Percentiles rank a stretch among this genome's conserved stretches.
These are phyloP conservation scores for Plasmodium gallinaceum DNA, from an alignment of 169 alveolate species.

Conservation along the genomic window DNA sequence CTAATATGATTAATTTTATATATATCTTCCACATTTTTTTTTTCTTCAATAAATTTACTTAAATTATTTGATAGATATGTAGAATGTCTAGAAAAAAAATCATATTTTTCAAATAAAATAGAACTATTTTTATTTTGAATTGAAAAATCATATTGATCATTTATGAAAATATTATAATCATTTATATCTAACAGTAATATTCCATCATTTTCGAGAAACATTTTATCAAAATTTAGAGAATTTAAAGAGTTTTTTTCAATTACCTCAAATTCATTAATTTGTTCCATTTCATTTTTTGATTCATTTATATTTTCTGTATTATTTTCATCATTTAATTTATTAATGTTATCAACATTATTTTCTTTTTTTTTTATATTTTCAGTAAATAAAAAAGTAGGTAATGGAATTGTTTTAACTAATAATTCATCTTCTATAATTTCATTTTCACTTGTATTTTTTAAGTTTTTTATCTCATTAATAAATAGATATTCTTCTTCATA, in stretches of 20 bases:
- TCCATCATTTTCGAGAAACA: conserved; percentile 71
- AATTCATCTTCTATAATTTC: conserved; percentile 44
- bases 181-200: conserved; percentile 45
- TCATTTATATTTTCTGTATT: neutral
- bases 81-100: conserved; percentile 21
- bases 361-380: conserved; percentile 49
- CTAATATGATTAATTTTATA: conserved; percentile 18
- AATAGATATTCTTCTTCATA: conserved; percentile 71
- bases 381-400: conserved; percentile 54
- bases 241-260: conserved; percentile 18
- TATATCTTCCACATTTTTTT: conserved; percentile 16
- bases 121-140: conserved; percentile 41
- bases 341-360: neutral
- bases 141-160: conserved; percentile 52
- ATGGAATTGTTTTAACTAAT: conserved; percentile 54
- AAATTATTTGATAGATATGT: conserved; percentile 36
- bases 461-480: conserved; percentile 43
- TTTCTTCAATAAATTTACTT: conserved; percentile 15
- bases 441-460: conserved; percentile 34
- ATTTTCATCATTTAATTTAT: neutral
- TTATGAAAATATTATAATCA: conserved; percentile 55
- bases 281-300: neutral
- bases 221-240: conserved; percentile 59
- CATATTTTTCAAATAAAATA: conserved; percentile 54
- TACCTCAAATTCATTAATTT: conserved; percentile 1